Conservation (phyloP, 768 basidiomycete species). For the Termitomyces sp. region DNA sequence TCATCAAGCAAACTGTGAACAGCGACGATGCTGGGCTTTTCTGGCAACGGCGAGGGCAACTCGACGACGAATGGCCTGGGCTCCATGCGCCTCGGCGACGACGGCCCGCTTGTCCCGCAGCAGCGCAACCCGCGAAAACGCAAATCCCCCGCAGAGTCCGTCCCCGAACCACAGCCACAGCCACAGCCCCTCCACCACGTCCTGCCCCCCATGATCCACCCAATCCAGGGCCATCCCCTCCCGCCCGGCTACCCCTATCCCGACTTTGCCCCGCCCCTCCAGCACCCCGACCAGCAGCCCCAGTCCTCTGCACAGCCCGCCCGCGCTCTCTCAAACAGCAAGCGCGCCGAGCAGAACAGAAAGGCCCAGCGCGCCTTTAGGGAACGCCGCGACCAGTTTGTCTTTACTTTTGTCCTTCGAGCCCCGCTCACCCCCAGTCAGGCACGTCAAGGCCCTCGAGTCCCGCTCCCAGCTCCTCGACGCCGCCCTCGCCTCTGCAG, state of each 20-base stretch:
- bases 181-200: slow-evolving; percentile 42
- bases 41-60: not conserved
- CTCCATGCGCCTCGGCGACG: slow-evolving; percentile 61
- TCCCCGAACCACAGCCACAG: slow-evolving; percentile 16
- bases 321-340: slow-evolving; percentile 69
- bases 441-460: slow-evolving; percentile 85
- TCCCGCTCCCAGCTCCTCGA: slow-evolving; percentile 82
- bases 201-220: slow-evolving; percentile 52
- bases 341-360: slow-evolving; percentile 91
- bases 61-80: slow-evolving; percentile 11
- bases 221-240: slow-evolving; percentile 23
- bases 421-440: slow-evolving; percentile 20
- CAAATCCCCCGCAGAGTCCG: slow-evolving; percentile 42
- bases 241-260: slow-evolving; percentile 48
- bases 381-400: slow-evolving; percentile 85
- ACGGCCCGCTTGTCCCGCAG: slow-evolving; percentile 34
- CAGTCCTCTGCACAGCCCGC: slow-evolving; percentile 29
- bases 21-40: slow-evolving; percentile 33
- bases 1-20: slow-evolving; percentile 27
- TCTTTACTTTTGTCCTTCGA: slow-evolving; percentile 14
- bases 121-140: slow-evolving; percentile 55
- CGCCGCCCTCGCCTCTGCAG: slow-evolving; percentile 79
- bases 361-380: slow-evolving; percentile 92
- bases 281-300: slow-evolving; percentile 19
- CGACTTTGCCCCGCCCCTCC: slow-evolving; percentile 47